Evolutionary conservation across 2,329 filamentous ascomycete species (phyloP).

Genomic region (Colletotrichum sp.): DNA sequence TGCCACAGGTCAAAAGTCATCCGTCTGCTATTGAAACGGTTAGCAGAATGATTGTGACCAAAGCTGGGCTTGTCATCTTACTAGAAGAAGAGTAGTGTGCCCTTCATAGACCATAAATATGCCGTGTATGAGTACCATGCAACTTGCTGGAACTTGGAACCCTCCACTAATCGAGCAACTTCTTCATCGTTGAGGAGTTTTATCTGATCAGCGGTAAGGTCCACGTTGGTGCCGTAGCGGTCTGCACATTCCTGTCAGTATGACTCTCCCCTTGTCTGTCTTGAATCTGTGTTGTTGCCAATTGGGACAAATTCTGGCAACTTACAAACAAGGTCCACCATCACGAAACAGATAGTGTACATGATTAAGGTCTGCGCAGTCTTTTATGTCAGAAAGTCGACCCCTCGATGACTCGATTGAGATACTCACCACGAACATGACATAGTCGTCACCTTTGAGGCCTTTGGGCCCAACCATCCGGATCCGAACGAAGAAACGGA

Average conservation of each 20-base stretch:
- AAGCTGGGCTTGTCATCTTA: not conserved
- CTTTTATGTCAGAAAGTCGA: not conserved
- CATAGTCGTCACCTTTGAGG: conserved; percentile 42
- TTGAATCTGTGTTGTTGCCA: not conserved
- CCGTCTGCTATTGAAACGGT: conserved; percentile 14
- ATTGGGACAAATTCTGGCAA: not conserved
- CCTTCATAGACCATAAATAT: conserved; percentile 39
- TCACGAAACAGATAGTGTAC: conserved; percentile 38
- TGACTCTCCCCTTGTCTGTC: not conserved
- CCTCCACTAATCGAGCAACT: conserved; percentile 30
- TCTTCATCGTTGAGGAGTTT: conserved; percentile 28
- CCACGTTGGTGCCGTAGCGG: conserved; percentile 8
- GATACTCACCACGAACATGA: conserved; percentile 33
- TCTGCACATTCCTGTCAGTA: conserved; percentile 2
- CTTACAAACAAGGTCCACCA: conserved; percentile 38
- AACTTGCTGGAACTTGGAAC: conserved; percentile 40
- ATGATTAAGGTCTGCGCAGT: conserved; percentile 25
- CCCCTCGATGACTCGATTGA: not conserved
- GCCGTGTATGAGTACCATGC: conserved; percentile 45
- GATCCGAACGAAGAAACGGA: conserved; percentile 38
- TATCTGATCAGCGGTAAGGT: not conserved
- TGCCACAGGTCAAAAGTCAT: conserved; percentile 32
- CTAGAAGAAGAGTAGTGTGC: conserved; percentile 32
- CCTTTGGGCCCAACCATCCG: conserved; percentile 41
- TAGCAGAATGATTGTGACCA: not conserved